These are phyloP conservation scores for Ascochyta lentis DNA, from an alignment of 2,329 filamentous ascomycete species.

Conservation along the genomic window DNA sequence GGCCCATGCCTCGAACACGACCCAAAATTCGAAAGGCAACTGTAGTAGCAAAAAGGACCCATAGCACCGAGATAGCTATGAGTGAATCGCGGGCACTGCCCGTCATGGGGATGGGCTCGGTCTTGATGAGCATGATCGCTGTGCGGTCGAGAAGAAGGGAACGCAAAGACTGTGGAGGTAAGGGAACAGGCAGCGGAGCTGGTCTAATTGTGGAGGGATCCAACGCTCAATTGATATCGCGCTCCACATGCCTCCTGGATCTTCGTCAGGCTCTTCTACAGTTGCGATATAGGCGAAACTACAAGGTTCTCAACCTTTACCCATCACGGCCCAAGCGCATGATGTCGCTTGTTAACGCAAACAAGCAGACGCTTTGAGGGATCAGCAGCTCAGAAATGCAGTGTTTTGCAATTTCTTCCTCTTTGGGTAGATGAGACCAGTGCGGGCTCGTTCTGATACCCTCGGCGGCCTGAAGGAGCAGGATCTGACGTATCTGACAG, in stretches of 20 bases:
- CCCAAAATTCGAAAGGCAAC: slow-evolving; percentile 23
- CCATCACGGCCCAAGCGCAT: background rate
- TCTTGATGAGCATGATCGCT: slow-evolving; percentile 16
- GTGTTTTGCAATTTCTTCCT: slow-evolving; percentile 3
- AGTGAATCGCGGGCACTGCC: slow-evolving; percentile 26
- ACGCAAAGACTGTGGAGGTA: slow-evolving; percentile 7
- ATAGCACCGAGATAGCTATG: slow-evolving; percentile 28
- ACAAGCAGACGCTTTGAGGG: background rate
- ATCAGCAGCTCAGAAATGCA: background rate
- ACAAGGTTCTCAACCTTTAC: slow-evolving; percentile 1
- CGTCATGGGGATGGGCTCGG: slow-evolving; percentile 24
- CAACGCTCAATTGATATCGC: background rate
- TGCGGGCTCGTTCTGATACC: slow-evolving; percentile 11
- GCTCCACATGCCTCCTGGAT: slow-evolving; percentile 8
- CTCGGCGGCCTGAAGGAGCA: slow-evolving; percentile 1
- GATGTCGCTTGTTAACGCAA: background rate
- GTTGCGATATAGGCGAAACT: slow-evolving; percentile 2
- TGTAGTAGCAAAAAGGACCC: slow-evolving; percentile 23
- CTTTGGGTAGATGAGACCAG: background rate
- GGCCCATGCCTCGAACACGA: slow-evolving; percentile 24
- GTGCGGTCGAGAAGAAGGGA: background rate
- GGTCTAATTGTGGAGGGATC: background rate
- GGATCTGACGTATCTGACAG: slow-evolving; percentile 2
- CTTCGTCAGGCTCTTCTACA: slow-evolving; percentile 9
- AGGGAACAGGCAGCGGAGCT: slow-evolving; percentile 5